Evolutionary conservation across 345 rosid species (phyloP), one percentile per base, ranked within the genome.

Genomic region (Linum usitatissimum): DNA sequence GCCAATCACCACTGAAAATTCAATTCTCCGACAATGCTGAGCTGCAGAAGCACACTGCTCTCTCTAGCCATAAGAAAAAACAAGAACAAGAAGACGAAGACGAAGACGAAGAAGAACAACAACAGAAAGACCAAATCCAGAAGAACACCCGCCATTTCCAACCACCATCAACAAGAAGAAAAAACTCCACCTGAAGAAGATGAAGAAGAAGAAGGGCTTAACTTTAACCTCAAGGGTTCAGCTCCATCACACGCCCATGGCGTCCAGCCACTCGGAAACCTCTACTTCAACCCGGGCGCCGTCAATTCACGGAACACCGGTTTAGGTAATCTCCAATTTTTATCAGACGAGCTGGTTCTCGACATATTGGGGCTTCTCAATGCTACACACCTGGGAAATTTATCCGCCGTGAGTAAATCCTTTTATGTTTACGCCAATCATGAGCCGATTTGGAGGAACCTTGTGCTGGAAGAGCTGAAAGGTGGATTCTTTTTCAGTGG

Each of bases 221-320:
- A 73, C 71, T 93, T 84, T 69, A 73, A 73, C 71, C 84, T 93
- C 53, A 85, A 84, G 66, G 56, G 64, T 70, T 75, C 86, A 63
- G 77, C 81, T 61, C 77, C 82, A 18, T 81, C 89, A 17, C 74
- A 76, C 54, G 60, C 73, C 18, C 80, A 87, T 67, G 85, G 96
- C 19, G 96, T 90, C 53, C 96, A 87, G 68, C 99, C 99, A 8
- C 79, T 93, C 15, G 97, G 99, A 0, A 93, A 93, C 70, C 79
- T 90, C 4, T 87, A 80, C 71, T 71, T 90, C 61, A 80, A 62
- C 66, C 73, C 80, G 0, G 79, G 78, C 56, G 73, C 82, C 0
- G 42, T 76, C 34, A 93, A 90, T 64, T 86, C 86, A 0, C 77
- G 99, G 69, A 84, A 84, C 77, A 79, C 83, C 9, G 97, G 97